phyloP scores from a whole-genome alignment of 306 rosid species.

The Glycine soja region DNA sequence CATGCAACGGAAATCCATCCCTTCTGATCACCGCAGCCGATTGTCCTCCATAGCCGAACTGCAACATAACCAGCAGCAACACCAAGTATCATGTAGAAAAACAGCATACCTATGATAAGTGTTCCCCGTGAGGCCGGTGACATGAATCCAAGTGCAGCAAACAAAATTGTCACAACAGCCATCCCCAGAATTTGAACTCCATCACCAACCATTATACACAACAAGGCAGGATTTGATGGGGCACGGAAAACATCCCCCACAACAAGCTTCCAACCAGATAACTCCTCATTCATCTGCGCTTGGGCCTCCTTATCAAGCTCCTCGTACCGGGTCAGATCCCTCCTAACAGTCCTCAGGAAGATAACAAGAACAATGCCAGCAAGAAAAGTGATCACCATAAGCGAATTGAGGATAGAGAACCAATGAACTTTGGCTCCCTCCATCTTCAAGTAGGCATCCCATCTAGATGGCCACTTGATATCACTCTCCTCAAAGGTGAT shows the following conservation, averaged over 20 bases:
- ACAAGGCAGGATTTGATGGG: slow-evolving; percentile 70
- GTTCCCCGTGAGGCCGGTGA: slow-evolving; percentile 97
- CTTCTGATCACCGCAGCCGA: slow-evolving; percentile 70
- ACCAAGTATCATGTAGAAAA: slow-evolving; percentile 92
- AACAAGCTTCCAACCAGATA: slow-evolving; percentile 99
- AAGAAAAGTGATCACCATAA: slow-evolving; percentile 94
- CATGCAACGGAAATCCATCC: slow-evolving; percentile 91
- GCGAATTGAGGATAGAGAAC: slow-evolving; percentile 94
- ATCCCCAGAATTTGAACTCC: slow-evolving; percentile 97
- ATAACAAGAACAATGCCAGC: slow-evolving; percentile 96
- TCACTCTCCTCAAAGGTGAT: slow-evolving; percentile 89
- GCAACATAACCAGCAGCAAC: slow-evolving; percentile 93
- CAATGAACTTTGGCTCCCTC: slow-evolving; percentile 97
- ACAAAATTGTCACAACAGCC: slow-evolving; percentile 95
- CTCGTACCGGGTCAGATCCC: slow-evolving; percentile 93
- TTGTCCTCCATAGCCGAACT: slow-evolving; percentile 92
- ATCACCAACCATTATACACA: slow-evolving; percentile 92
- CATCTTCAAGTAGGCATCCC: slow-evolving; percentile 99
- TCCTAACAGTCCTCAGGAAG: slow-evolving; percentile 89
- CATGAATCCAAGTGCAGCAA: slow-evolving; percentile 99
- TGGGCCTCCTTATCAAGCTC: slow-evolving; percentile 99
- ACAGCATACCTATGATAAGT: slow-evolving; percentile 91
- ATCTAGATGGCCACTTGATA: slow-evolving; percentile 97
- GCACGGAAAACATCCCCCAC: slow-evolving; percentile 98
- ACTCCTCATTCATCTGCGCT: slow-evolving; percentile 96